Evolutionary conservation across 495 filamentous ascomycete species (phyloP), one percentile per base, ranked within the genome.

Genomic region (Aspergillus cavernicola): DNA sequence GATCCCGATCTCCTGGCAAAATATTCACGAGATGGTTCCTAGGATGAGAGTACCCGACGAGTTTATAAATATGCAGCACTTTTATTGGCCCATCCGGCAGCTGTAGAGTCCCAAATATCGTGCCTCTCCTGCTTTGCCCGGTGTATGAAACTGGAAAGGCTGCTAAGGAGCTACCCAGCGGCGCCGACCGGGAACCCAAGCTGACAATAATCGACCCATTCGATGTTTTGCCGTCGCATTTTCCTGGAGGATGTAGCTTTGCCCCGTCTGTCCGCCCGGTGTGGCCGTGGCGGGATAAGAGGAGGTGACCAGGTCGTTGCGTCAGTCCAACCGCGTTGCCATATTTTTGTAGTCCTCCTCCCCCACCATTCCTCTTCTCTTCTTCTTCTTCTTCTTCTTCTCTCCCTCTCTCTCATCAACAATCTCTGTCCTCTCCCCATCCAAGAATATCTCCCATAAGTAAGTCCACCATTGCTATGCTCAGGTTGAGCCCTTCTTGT

Each of bases 111-210:
- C 44, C 48, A 67, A 65, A 74, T 72, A 74, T 71, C 68, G 69
- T 74, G 65, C 62, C 23, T 62, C 67, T 73, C 73, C 73, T 76
- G 73, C 64, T 73, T 75, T 73, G 64, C 70, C 73, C 73, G 73
- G 73, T 75, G 70, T 74, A 70, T 74, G 71, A 75, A 75, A 76
- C 69, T 70, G 71, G 73, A 74, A 73, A 73, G 60, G 64, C 61
- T 61, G 58, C 58, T 66, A 60, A 59, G 59, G 56, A 65, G 53
- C 49, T 60, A 56, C 53, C 35, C 35, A 58, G 62, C 69, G 69
- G 69, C 62, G 69, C 64, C 65, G 63, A 60, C 60, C 69, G 69
- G 69, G 62, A 62, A 60, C 52, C 36, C 56, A 53, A 53, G 52
- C 54, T 61, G 50, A 44, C 58, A 50, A 48, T 58, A 50, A 49